Percentiles rank a stretch among this genome's conserved stretches.
Evolutionary conservation across 495 filamentous ascomycete genomes (phyloP).

Genomic region (Mytilinidion resinicola): DNA sequence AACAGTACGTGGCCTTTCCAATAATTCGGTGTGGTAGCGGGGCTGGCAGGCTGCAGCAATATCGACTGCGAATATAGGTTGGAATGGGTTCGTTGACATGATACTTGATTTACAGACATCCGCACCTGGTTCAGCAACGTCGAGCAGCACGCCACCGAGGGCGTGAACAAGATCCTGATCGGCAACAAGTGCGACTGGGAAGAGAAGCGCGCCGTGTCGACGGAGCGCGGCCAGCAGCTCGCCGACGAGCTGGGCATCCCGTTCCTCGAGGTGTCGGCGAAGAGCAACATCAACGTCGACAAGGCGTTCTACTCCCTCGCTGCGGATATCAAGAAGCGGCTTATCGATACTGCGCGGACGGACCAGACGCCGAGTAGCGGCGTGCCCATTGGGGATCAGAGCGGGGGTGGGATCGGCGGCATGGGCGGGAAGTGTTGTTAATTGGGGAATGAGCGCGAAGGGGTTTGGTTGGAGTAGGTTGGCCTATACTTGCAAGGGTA

Average conservation of each 20-base stretch:
- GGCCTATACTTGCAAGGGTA: too few species aligned
- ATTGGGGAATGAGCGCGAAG: background rate
- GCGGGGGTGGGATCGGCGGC: constrained; percentile 40
- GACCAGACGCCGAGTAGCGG: constrained; percentile 47
- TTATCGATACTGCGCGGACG: constrained; percentile 77
- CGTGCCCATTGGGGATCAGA: constrained; percentile 10
- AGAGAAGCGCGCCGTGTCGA: constrained; percentile 91
- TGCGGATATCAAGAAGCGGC: constrained; percentile 93
- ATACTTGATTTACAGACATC: constrained; percentile 61
- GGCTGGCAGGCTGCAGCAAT: background rate
- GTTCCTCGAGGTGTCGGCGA: constrained; percentile 96
- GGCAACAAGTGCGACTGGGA: constrained; percentile 99
- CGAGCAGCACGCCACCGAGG: constrained; percentile 97
- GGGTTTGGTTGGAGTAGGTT: too few species aligned
- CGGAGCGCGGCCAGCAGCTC: constrained; percentile 85
- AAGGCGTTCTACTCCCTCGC: constrained; percentile 96
- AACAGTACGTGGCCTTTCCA: constrained; percentile 63
- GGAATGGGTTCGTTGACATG: background rate
- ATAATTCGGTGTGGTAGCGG: background rate
- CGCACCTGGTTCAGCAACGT: constrained; percentile 99
- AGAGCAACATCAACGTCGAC: constrained; percentile 99
- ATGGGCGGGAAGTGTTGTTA: constrained; percentile 84
- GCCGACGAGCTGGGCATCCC: constrained; percentile 96
- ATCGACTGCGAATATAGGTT: background rate
- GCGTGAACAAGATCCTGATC: constrained; percentile 99